phyloP scores from a whole-genome alignment of 768 basidiomycete genomes.

The Podaxis mareebaensis region DNA sequence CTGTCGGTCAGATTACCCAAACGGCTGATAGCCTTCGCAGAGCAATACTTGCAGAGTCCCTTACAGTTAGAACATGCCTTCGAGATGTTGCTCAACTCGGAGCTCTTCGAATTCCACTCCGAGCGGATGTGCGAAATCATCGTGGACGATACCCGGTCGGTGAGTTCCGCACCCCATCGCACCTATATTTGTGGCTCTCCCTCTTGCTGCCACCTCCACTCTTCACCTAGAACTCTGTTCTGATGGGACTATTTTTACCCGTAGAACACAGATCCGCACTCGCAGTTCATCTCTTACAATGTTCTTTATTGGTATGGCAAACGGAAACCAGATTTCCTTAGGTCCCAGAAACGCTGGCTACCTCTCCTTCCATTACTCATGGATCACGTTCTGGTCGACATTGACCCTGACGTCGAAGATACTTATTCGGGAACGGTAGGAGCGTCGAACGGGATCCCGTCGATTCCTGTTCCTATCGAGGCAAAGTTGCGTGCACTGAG shows the following conservation, averaged over 20 bases:
- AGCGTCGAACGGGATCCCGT: conserved; percentile 33
- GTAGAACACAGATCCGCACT: conserved; percentile 85
- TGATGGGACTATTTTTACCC: conserved; percentile 11
- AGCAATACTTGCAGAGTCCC: conserved; percentile 83
- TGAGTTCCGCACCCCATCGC: conserved; percentile 34
- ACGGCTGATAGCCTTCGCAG: conserved; percentile 32
- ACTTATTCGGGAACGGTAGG: conserved; percentile 48
- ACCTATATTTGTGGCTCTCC: conserved; percentile 8
- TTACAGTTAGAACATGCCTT: conserved; percentile 86
- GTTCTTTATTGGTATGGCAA: conserved; percentile 78
- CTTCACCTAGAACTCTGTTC: conserved; percentile 3
- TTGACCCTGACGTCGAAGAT: conserved; percentile 75
- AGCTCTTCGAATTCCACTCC: conserved; percentile 88
- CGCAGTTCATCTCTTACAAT: conserved; percentile 76
- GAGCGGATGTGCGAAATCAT: conserved; percentile 88
- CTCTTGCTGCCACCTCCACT: conserved; percentile 15
- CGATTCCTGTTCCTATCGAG: conserved; percentile 74
- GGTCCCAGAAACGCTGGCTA: conserved; percentile 82
- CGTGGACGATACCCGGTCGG: conserved; percentile 65
- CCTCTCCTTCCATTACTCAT: conserved; percentile 79
- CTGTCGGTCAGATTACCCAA: neutral
- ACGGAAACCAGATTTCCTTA: conserved; percentile 66
- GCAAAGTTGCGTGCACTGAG: conserved; percentile 74
- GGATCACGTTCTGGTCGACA: conserved; percentile 81
- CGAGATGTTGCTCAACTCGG: conserved; percentile 73